Evolutionary conservation across 2,329 filamentous ascomycete genomes (phyloP), one percentile per base, ranked within the genome.

Genomic region (Exophiala lecanii-corni): DNA sequence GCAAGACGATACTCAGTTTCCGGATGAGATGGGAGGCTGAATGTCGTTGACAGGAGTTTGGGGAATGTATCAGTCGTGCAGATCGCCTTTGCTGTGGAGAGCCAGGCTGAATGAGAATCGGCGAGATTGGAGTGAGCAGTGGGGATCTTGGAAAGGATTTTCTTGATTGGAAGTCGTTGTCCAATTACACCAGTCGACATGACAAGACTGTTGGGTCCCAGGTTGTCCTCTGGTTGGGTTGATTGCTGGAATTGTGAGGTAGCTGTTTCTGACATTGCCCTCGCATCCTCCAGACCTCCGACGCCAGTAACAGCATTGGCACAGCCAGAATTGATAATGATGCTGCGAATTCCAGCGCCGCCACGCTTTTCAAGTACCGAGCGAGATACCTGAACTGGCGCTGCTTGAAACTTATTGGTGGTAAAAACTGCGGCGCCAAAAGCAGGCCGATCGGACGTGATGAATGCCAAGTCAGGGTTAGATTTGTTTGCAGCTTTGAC

Each of bases 171-270:
- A 17, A 98, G 75, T 50, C 86, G 81, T 67, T 97, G 91, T 6
- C 92, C 92, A 61, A 98, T 98, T 33, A 98, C 92, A 41, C 92
- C 92, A 2, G 92, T 98, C 63, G 89, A 96, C 92, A 98, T 97
- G 49, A 97, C 91, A 36, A 98, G 74, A n/a, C 87, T 92, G 54
- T 73, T 75, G 26, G 75, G 70, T 67, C 67, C 54, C 70, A 69
- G 33, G 62, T 61, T 37, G 65, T 62, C 32, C 49, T 56, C 37
- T 46, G 45, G 49, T 13, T 62, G 51, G 4, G 61, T 52, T 33
- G 46, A 41, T 5, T 63, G 57, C n/a, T 65, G 65, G 50, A 79
- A 79, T 55, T 76, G 78, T 41, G 78, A 71, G 61, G 96, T 89
- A 5, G 89, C 86, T 51, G 79, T 81, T 49, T 71, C 69, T 12